Conservation (phyloP, 345 rosid genomes). For the Pugionium dolabratum region DNA sequence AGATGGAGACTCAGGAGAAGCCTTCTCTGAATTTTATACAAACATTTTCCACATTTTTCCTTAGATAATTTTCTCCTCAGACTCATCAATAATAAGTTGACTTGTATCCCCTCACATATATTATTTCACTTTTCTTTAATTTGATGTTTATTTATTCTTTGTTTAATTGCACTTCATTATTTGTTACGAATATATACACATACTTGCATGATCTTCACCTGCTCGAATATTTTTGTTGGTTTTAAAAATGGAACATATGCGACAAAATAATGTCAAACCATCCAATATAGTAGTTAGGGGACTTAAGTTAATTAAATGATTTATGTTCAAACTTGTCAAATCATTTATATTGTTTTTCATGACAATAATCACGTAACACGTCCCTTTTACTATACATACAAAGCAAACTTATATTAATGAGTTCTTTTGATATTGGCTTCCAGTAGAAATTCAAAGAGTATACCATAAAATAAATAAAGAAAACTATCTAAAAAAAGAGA, state of each 20-base stretch:
- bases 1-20: not conserved
- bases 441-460: constrained; percentile 18
- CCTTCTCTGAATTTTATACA: constrained; percentile 15
- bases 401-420: not conserved
- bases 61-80: not conserved
- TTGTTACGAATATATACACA: not conserved
- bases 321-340: constrained; percentile 31
- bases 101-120: constrained; percentile 7
- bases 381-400: constrained; percentile 12
- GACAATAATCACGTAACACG: constrained; percentile 19
- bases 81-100: constrained; percentile 3
- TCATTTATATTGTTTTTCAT: constrained; percentile 29
- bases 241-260: constrained; percentile 6
- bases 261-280: constrained; percentile 27
- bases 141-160: not conserved
- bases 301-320: not conserved
- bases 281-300: constrained; percentile 11
- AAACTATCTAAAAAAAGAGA: not conserved
- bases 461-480: constrained; percentile 3
- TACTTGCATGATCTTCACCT: constrained; percentile 16
- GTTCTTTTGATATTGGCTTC: constrained; percentile 26
- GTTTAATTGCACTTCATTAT: not conserved
- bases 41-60: not conserved
- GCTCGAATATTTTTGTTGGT: not conserved
- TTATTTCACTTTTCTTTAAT: not conserved